These are phyloP conservation scores for Neopestalotiopsis sp. DNA, from an alignment of 2,329 filamentous ascomycete genomes.

Conservation along the genomic window DNA sequence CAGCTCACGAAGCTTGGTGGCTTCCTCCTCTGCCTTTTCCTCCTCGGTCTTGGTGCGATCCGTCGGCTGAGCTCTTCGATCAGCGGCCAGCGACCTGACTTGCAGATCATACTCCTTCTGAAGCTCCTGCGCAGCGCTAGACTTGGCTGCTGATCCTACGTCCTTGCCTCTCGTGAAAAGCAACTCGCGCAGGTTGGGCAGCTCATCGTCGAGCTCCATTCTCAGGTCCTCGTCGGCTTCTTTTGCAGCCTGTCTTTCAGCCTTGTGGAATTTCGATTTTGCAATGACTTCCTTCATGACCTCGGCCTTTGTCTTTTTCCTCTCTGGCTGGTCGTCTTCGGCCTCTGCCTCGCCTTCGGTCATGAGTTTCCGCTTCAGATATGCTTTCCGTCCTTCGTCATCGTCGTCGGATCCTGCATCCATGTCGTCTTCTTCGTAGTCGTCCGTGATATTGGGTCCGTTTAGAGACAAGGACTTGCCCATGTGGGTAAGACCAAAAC, in stretches of 20 bases:
- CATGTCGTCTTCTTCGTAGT: conserved; percentile 81
- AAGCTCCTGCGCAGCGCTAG: conserved; percentile 67
- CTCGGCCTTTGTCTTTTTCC: conserved; percentile 94
- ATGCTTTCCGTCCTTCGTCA: conserved; percentile 56
- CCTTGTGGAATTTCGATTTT: conserved; percentile 95
- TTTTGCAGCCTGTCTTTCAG: conserved; percentile 88
- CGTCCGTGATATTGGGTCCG: conserved; percentile 61
- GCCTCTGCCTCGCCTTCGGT: conserved; percentile 54
- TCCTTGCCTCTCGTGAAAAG: conserved; percentile 57
- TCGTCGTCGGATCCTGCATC: conserved; percentile 64
- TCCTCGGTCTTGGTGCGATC: conserved; percentile 92
- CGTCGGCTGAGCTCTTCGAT: conserved; percentile 83
- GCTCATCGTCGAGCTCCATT: conserved; percentile 81
- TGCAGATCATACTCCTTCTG: conserved; percentile 89
- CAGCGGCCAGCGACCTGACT: conserved; percentile 80
- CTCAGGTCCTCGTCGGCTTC: conserved; percentile 92
- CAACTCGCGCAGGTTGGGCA: conserved; percentile 76
- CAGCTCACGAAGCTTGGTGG: conserved; percentile 75
- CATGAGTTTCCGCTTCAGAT: conserved; percentile 60
- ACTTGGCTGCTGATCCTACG: conserved; percentile 35
- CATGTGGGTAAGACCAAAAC: conserved; percentile 78
- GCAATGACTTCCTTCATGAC: conserved; percentile 98
- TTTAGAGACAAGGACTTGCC: conserved; percentile 76
- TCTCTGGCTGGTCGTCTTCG: conserved; percentile 68
- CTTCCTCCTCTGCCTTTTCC: conserved; percentile 79